Base-by-base conservation (phyloP, 2,329 filamentous ascomycete species). In the Curvularia sp. region DNA sequence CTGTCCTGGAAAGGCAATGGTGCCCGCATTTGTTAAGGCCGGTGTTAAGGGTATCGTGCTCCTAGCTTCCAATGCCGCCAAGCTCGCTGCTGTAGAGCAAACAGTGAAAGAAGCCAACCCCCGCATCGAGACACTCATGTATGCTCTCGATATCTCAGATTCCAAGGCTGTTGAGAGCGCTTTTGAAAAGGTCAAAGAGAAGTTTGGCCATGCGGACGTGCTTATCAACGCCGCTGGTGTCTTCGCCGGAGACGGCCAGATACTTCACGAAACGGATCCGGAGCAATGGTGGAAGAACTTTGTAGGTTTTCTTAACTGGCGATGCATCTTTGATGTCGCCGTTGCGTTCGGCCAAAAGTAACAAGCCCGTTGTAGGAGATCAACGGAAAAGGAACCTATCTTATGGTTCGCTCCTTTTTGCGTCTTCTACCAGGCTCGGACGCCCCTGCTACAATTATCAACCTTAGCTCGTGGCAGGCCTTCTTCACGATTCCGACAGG, bases 21-120 rank as follows among this genome's bases (percentile, higher is more conserved):
- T 66, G 2, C 69, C 71, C 3, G 69, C 75, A 5, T 77, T 78
- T 52, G 74, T 74, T 1, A 69, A 68, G 30, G 76, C 78, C 12
- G 65, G 67, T 27, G 60, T 70, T 1, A 77, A 73, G 51, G 77
- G 58, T 13, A 59, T 79, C 1, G 70, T 78, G 0, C 64, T 78
- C 2, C 53, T 73, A 1, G 77, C 73, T 27, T 69, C 72, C 4
- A 67, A 71, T 25, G 61, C 59, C 5, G 49, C 51, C 12, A 66
- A 66, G 18, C 71, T 79, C 51, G 63, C 59, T 19, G 57, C 57
- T 38, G 58, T 60, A 1, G 66, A 69, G 49, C 51, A 66, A 15
- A 61, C 68, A 0, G 55, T 78, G 39, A 67, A 67, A 3, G 56
- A 61, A 3, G 73, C 72, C 38, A 71, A 74, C 38, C 66, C 69